These are phyloP conservation scores for Trypanosoma scelopori DNA, from an alignment of 208 protist genomes.

Conservation along the genomic window DNA sequence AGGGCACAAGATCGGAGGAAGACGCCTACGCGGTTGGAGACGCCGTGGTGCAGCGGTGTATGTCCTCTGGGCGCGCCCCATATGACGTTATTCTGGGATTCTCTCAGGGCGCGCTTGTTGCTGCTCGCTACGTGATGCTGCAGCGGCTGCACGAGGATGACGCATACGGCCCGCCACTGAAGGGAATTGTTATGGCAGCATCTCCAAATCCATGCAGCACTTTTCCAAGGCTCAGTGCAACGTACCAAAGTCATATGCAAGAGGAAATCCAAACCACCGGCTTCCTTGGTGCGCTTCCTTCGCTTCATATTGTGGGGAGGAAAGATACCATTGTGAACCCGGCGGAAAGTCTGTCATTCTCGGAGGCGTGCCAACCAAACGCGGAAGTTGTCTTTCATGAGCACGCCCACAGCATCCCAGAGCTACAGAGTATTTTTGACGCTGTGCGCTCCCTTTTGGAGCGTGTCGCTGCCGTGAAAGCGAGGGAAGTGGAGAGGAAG, in stretches of 20 bases:
- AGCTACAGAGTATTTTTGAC: slow-evolving; percentile 41
- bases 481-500: neutral
- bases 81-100: slow-evolving; percentile 80
- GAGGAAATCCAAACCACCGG: neutral
- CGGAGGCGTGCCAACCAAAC: slow-evolving; percentile 45
- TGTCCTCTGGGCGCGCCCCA: slow-evolving; percentile 21
- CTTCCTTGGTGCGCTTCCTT: slow-evolving; percentile 51
- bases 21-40: slow-evolving; percentile 57
- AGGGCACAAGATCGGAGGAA: slow-evolving; percentile 4
- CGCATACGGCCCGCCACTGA: slow-evolving; percentile 20
- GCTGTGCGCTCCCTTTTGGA: slow-evolving; percentile 45
- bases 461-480: slow-evolving; percentile 6
- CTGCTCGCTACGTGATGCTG: slow-evolving; percentile 62
- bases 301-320: slow-evolving; percentile 77
- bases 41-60: slow-evolving; percentile 33
- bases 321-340: slow-evolving; percentile 72
- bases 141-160: slow-evolving; percentile 27
- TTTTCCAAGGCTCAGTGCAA: slow-evolving; percentile 31
- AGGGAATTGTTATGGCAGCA: slow-evolving; percentile 64
- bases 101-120: slow-evolving; percentile 77
- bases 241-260: slow-evolving; percentile 4
- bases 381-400: slow-evolving; percentile 65
- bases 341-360: slow-evolving; percentile 59
- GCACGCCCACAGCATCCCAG: slow-evolving; percentile 83
- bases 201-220: slow-evolving; percentile 54